Percentiles rank a stretch among this genome's conserved stretches.
Conservation (phyloP, 108 stramenopile species). For the Cyclotella sp. region DNA sequence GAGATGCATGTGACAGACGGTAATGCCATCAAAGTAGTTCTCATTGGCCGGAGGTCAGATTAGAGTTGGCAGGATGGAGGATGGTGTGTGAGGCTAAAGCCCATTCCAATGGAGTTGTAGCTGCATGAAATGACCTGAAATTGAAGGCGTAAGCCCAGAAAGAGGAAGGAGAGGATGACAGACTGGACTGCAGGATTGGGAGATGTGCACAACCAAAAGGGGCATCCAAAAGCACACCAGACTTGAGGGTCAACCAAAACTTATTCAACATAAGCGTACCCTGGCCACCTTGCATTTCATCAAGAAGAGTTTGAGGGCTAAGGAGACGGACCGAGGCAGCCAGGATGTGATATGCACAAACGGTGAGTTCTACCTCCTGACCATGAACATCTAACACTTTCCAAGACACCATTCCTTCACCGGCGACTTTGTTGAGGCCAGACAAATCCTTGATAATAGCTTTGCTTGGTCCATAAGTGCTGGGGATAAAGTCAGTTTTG, state of each 20-base stretch:
- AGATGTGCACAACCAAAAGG: too few species aligned
- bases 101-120: neutral
- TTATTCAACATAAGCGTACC: too few species aligned
- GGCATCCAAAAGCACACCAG: too few species aligned
- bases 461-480: neutral
- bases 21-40: conserved; percentile 24
- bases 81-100: neutral
- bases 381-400: neutral
- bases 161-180: too few species aligned
- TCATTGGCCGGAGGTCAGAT: neutral
- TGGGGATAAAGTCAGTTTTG: neutral
- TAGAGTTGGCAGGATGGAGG: neutral
- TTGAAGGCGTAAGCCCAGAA: too few species aligned
- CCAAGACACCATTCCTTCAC: conserved; percentile 2
- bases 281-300: too few species aligned
- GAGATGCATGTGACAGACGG: conserved; percentile 3
- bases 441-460: neutral
- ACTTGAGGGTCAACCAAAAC: too few species aligned
- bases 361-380: neutral
- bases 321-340: too few species aligned
- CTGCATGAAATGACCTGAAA: neutral
- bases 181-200: too few species aligned
- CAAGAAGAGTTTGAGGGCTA: too few species aligned
- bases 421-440: neutral
- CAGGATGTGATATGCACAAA: too few species aligned